phyloP scores from a whole-genome alignment of 768 basidiomycete genomes.

The Panaeolus cyanescens region DNA sequence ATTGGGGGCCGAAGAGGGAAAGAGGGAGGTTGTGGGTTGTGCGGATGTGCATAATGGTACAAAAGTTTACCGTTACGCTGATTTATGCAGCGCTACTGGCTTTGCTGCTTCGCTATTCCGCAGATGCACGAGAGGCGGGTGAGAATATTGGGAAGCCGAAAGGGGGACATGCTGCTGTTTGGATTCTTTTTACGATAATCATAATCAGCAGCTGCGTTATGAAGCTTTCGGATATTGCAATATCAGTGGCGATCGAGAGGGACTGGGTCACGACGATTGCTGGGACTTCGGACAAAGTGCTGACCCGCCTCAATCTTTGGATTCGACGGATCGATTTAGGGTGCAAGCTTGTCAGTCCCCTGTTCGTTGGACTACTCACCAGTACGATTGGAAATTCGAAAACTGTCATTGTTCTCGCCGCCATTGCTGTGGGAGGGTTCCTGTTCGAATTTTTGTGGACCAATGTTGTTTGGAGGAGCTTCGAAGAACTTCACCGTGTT shows the following conservation, averaged over 20 bases:
- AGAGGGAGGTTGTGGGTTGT: constrained; percentile 35
- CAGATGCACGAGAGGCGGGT: constrained; percentile 8
- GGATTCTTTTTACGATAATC: constrained; percentile 34
- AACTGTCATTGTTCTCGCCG: constrained; percentile 33
- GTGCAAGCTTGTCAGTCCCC: constrained; percentile 50
- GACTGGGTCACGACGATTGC: constrained; percentile 53
- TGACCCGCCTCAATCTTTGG: constrained; percentile 46
- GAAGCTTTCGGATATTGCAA: constrained; percentile 40
- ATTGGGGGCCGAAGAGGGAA: constrained; percentile 22
- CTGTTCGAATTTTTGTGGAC: constrained; percentile 34
- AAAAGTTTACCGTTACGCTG: constrained; percentile 37
- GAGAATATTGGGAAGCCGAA: constrained; percentile 1
- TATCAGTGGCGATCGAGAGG: constrained; percentile 47
- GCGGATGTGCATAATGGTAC: constrained; percentile 35
- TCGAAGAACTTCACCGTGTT: constrained; percentile 11
- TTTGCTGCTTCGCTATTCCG: constrained; percentile 15
- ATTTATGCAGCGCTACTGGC: constrained; percentile 35
- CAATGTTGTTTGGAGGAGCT: constrained; percentile 35
- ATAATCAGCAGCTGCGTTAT: constrained; percentile 34
- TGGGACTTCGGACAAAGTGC: constrained; percentile 25
- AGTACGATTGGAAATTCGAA: constrained; percentile 31
- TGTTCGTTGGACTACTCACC: constrained; percentile 51
- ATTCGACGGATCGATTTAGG: constrained; percentile 45
- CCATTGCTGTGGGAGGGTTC: constrained; percentile 34
- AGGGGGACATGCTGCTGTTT: constrained; percentile 18